These are phyloP conservation scores for Monilinia aucupariae DNA, from an alignment of 2,329 filamentous ascomycete species.

Conservation along the genomic window DNA sequence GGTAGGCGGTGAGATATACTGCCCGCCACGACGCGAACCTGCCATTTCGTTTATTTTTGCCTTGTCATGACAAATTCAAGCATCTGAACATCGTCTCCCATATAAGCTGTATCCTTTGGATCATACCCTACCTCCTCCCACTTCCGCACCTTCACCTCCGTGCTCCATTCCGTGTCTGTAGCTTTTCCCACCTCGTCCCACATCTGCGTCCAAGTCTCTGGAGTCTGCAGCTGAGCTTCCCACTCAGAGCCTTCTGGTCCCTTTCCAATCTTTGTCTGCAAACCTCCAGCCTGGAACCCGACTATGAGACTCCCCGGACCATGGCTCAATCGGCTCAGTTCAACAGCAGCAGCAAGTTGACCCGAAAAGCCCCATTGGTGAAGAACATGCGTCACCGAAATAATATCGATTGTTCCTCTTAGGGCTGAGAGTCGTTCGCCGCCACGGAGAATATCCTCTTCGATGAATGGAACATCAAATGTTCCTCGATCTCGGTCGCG, in stretches of 20 bases:
- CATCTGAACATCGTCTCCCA: constrained; percentile 7
- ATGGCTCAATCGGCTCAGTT: neutral
- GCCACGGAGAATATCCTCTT: constrained; percentile 30
- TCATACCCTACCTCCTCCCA: constrained; percentile 6
- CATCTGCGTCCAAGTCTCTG: neutral
- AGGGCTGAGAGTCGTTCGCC: neutral
- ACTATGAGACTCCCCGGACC: neutral
- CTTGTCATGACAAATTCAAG: constrained; percentile 5
- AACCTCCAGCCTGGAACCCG: neutral
- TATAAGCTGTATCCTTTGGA: neutral
- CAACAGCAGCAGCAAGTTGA: neutral
- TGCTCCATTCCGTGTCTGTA: neutral
- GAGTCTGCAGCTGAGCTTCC: neutral
- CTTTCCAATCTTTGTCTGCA: neutral
- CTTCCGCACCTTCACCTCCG: neutral
- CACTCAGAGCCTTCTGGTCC: neutral
- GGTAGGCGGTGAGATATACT: too few species aligned
- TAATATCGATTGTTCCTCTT: constrained; percentile 6
- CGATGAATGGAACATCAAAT: constrained; percentile 34
- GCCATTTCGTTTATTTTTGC: too few species aligned
- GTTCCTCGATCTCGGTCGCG: constrained; percentile 34
- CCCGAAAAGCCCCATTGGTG: constrained; percentile 8
- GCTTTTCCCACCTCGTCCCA: neutral
- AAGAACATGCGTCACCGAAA: neutral
- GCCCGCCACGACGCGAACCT: too few species aligned